Evolutionary conservation across 1,284 basidiomycete species (phyloP).

Genomic region (Apiotrichum gracile): DNA sequence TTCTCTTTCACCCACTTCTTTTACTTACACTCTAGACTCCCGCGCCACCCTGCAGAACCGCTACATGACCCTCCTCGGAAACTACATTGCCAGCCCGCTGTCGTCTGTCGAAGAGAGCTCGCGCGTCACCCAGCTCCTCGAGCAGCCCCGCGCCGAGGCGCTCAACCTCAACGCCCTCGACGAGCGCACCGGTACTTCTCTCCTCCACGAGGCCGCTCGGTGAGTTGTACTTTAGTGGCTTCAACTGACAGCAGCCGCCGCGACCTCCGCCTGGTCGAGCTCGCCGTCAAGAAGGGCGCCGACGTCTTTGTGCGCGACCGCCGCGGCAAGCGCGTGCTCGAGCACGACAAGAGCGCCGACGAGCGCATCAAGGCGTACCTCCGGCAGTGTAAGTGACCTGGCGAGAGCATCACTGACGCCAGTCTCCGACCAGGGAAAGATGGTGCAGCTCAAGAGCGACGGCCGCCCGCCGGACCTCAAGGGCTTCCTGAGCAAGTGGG

Average conservation of each 20-base stretch:
- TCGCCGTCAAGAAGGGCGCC: constrained; percentile 75
- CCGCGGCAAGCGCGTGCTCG: constrained; percentile 67
- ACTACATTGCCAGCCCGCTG: constrained; percentile 63
- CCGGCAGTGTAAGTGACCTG: constrained; percentile 61
- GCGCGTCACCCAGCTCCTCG: constrained; percentile 50
- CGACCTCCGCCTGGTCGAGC: constrained; percentile 74
- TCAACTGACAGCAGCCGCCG: constrained; percentile 51
- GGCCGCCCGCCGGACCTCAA: constrained; percentile 59
- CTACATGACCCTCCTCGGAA: constrained; percentile 66
- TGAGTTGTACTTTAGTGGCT: constrained; percentile 7
- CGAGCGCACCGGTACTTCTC: constrained; percentile 65
- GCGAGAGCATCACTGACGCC: not conserved
- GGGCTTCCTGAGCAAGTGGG: constrained; percentile 55
- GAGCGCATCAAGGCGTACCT: constrained; percentile 79
- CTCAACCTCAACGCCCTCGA: constrained; percentile 55
- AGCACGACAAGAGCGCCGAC: constrained; percentile 55
- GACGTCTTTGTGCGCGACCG: constrained; percentile 85
- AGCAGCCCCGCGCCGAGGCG: constrained; percentile 48
- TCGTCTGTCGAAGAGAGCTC: constrained; percentile 35
- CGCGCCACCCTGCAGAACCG: constrained; percentile 69
- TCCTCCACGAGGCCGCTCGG: constrained; percentile 82
- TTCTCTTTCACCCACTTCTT: no score
- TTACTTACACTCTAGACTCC: constrained; percentile 67
- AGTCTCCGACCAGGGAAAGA: constrained; percentile 71
- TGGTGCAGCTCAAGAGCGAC: constrained; percentile 38